Base-by-base conservation (phyloP, 441 rosid genomes). In the Iberis amara region DNA sequence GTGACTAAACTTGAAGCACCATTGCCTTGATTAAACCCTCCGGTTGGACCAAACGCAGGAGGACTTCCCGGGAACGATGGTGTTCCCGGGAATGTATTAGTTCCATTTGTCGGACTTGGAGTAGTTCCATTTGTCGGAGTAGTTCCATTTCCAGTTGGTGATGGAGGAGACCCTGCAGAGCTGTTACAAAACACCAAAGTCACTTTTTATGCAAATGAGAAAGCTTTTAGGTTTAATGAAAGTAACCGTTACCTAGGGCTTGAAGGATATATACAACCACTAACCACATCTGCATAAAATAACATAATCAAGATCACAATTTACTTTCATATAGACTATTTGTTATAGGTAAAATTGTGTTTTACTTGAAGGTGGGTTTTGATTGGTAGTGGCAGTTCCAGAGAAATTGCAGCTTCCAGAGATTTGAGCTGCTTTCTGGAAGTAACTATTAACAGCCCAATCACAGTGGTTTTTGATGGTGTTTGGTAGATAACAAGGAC, bases 391-490 rank as follows among this genome's bases (percentile, higher is more conserved):
- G 15, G 99, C 97, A 50, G 91, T 36, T 32, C 79, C 81, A 4
- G 86, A 12, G 55, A 94, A 94, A 67, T 85, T 81, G 64, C 97
- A 86, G 77, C 72, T 77, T 1, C 83, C 95, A 31, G 45, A 0
- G 61, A 12, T 53, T 75, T 81, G 85, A 39, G 68, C 79, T 60
- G 85, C 85, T 68, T 12, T 85, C 66, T 94, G 95, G 73, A 70
- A 94, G 61, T 82, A 94, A 69, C 96, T 94, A 39, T 94, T 94
- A n/a, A 69, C 99, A 61, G 99, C 97, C 68, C 79, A 89, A 67
- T 67, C 78, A 71, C 96, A 92, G 80, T 94, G 99, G 65, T 66
- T 84, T 67, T 81, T 89, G 7, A 86, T 51, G 47, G 87, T 89
- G 79, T 89, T 86, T 13, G 97, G 99, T 44, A 76, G 71, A 62